Base-by-base conservation (phyloP, 2,329 filamentous ascomycete genomes). In the Chaetomiaceae sp. region DNA sequence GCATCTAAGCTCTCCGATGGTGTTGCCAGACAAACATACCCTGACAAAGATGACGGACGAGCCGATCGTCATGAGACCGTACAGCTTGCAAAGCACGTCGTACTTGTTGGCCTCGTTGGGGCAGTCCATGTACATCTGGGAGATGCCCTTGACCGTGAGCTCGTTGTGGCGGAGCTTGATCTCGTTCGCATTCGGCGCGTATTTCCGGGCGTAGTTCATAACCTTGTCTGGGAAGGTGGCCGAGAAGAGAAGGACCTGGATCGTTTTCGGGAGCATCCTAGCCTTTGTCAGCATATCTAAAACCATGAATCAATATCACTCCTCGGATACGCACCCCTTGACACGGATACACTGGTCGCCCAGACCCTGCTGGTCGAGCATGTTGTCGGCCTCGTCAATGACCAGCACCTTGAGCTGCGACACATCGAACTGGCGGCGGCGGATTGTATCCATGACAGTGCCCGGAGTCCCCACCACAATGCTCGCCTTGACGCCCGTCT, bases 11-110 rank as follows among this genome's bases (percentile, higher is more conserved):
- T 6, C 22, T 27, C 15, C 42, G n/a, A 31, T 23, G 19, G 6
- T 45, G 7, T 20, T 4, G 3, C 2, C 31, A 38, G 8, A 12
- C n/a, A 19, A 46, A 36, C 76, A 57, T 74, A 91, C 89, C 79
- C 87, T 89, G 70, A 97, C 92, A 66, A 99, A 99, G 64, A 99
- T 97, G 66, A 99, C 96, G 0, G 94, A 97, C 7, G 92, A 96
- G 5, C 91, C 91, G 64, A 97, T 91, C 15, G 91, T 96, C 82
- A 99, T 92, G 40, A 97, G 77, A 54, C 92, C 91, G 68, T 99
- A 99, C 55, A 99, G 87, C 68, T 92, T 89, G 69, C 95, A 88
- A 7, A 99, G 82, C 53, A 89, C 85, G 33, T 87, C 82, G 68
- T 95, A 99, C 69, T 97, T 97, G 65, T 89, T 84, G 33, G 84